A percentile compares a stretch with the other conserved stretches of the same genome.
phyloP scores from a whole-genome alignment of 768 basidiomycete species.

The Hygrophoropsis aurantiaca region DNA sequence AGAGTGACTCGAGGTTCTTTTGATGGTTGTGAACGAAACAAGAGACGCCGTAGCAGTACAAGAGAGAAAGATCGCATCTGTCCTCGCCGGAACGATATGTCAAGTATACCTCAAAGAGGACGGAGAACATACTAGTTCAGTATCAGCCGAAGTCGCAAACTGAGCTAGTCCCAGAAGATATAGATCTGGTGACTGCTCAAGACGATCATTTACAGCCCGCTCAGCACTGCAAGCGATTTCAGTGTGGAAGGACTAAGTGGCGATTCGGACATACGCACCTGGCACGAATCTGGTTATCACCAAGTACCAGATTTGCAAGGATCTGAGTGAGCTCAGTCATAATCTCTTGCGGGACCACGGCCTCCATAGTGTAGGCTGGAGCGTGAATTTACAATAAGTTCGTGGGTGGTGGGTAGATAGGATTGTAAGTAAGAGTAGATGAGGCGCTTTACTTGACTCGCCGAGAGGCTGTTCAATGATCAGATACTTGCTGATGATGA shows the following conservation, averaged over 20 bases:
- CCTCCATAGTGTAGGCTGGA: slow-evolving; percentile 25
- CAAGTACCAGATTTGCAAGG: slow-evolving; percentile 79
- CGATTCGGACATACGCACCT: slow-evolving; percentile 39
- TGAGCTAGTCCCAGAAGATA: slow-evolving; percentile 79
- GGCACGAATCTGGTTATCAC: slow-evolving; percentile 79
- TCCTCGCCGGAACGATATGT: slow-evolving; percentile 1
- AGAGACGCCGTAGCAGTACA: slow-evolving; percentile 74
- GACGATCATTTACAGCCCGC: slow-evolving; percentile 76
- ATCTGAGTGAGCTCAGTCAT: slow-evolving; percentile 79
- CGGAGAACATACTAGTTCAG: slow-evolving; percentile 80
- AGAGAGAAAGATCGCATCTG: slow-evolving; percentile 87
- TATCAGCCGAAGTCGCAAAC: slow-evolving; percentile 74
- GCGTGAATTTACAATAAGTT: background rate
- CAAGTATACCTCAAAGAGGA: background rate
- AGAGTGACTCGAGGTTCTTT: slow-evolving; percentile 52
- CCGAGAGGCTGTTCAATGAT: no score
- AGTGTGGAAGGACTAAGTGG: background rate
- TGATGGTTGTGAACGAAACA: slow-evolving; percentile 55
- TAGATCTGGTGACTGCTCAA: slow-evolving; percentile 75
- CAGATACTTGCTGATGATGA: no score
- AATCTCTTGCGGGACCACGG: slow-evolving; percentile 57
- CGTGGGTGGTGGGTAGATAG: no score
- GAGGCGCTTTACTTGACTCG: no score
- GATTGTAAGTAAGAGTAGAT: no score
- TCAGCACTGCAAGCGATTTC: slow-evolving; percentile 55